These are phyloP conservation scores for Brassica juncea DNA, from an alignment of 345 rosid species.

Conservation along the genomic window DNA sequence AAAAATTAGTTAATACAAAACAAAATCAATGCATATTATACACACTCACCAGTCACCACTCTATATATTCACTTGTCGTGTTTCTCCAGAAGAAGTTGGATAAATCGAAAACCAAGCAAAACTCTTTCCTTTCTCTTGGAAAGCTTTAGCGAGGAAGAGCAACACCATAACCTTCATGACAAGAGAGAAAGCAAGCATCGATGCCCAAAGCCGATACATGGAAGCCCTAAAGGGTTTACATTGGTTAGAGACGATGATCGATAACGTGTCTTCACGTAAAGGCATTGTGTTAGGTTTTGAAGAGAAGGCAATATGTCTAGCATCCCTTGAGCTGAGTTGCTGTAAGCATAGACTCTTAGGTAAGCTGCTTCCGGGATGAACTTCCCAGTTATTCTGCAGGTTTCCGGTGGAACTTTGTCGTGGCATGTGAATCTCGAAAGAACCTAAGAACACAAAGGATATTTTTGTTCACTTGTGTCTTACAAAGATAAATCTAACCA, in stretches of 20 bases:
- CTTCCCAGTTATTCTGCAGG: constrained; percentile 51
- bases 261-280: constrained; percentile 43
- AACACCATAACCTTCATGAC: constrained; percentile 49
- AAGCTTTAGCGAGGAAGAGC: constrained; percentile 47
- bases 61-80: constrained; percentile 19
- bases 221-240: constrained; percentile 53
- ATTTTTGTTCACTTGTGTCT: not conserved
- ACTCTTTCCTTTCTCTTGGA: constrained; percentile 48
- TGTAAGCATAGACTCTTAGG: constrained; percentile 50
- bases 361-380: constrained; percentile 45
- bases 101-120: constrained; percentile 47
- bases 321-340: constrained; percentile 51
- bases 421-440: constrained; percentile 57
- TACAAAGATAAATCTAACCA: not conserved
- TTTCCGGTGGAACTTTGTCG: constrained; percentile 30
- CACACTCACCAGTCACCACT: not conserved
- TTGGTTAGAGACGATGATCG: constrained; percentile 44
- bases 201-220: constrained; percentile 49
- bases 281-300: constrained; percentile 52
- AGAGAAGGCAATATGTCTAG: constrained; percentile 54
- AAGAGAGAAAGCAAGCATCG: constrained; percentile 54
- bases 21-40: not conserved
- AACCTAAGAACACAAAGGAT: constrained; percentile 38
- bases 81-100: constrained; percentile 23
- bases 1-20: not conserved